Evolutionary conservation across 306 rosid genomes (phyloP), one percentile per base, ranked within the genome.

Genomic region (Prunus dulcis): DNA sequence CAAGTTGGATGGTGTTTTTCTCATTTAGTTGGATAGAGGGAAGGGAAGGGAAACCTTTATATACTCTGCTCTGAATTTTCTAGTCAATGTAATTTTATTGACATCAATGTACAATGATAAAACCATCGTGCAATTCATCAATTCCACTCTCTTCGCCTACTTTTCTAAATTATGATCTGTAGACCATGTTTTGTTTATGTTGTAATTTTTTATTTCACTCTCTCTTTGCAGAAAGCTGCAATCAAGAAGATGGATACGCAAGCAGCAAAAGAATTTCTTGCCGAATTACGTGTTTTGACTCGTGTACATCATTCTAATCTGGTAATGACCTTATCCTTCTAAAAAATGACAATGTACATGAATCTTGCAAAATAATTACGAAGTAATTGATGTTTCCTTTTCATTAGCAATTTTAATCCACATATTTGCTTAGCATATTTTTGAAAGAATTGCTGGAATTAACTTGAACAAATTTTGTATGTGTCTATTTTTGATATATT

Each of bases 301-400:
- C 90, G 92, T n/a, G 95, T 93, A 66, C 97, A 93, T 81, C 98
- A 93, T 88, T 86, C 89, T 83, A 93, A 93, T 84, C 82, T 93
- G 98, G 98, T 93, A 88, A 53, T 61, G 8, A 22, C 23, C 49
- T 76, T 81, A 38, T 79, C 65, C 58, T 80, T 43, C 6, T 58
- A 34, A 82, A 51, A 47, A 34, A 9, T 25, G 55, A 7, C 43
- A 60, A 60, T 75, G 23, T 43, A 11, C 43, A 51, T 18, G 14
- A 72, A 46, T 20, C 53, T 72, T 56, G 64, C 41, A 7, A 22
- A 1, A n/a, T 17, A 60, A 2, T 4, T 63, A 63, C 2, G 18
- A 56, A 41, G 15, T 15, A 41, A 12, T 41, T 56, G 51, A 2
- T 34, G 51, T 64, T 64, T 64, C 18, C 23, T 30, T 64, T 64